Base-by-base conservation (phyloP, 441 rosid species). In the Geranium incanum region DNA sequence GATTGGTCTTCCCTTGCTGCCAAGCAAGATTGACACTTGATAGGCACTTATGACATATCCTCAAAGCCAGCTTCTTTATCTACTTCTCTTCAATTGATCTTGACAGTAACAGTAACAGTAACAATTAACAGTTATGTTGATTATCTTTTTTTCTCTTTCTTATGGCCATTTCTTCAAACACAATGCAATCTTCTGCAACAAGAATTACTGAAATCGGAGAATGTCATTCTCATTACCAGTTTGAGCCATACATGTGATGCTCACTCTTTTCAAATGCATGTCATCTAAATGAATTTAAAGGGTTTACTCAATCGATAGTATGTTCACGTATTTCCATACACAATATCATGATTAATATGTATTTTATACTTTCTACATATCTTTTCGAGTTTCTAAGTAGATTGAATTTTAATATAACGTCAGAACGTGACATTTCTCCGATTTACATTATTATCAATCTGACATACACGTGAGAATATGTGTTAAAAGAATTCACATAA, bases 21-120 rank as follows among this genome's bases (percentile, higher is more conserved):
- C 81, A 89, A 93, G 95, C 93, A 90, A 90, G 78, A 72, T 75
- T 71, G 57, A 78, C 60, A 52, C 60, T 52, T 52, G 60, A n/a
- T 18, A 48, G 55, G n/a, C 55, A 48, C 55, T 1, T 48, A 48
- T 1, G 45, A 71, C 72, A 19, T 41, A 78, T 12, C 33, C 33
- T 28, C 33, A 28, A 62, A 70, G 84, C 77, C 86, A 81, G 82
- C 85, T 82, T 60, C 23, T 69, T 72, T 74, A 41, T 75, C 78
- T 69, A 76, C 15, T 48, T 4, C 7, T 69, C 50, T 65, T 28
- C 33, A 28, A 28, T 28, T 28, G 33, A 28, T 77, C 71, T 70
- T 66, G 76, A 68, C 72, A 68, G 78, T 71, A 79, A 78, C 83
- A 65, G 33, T 28, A 28, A 28, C 33, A 28, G 33, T 28, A 28